Evolutionary conservation across 2,329 filamentous ascomycete genomes (phyloP).

Genomic region (Xylaria arbuscula): DNA sequence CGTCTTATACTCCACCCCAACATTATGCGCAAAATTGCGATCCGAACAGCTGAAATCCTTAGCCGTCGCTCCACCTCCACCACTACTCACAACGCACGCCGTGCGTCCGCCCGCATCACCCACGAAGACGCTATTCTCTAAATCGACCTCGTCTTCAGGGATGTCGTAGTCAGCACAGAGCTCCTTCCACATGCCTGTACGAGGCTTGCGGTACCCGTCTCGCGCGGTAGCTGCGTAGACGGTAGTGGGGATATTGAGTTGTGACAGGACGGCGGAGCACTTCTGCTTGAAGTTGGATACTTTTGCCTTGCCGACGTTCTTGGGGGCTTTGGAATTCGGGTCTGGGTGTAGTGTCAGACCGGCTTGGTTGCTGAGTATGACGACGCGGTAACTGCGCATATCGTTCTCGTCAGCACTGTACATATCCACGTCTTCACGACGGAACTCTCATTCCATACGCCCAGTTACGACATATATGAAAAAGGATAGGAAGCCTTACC

Average conservation of each 20-base stretch:
- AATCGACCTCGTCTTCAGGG: slow-evolving; percentile 70
- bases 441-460: background rate
- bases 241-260: slow-evolving; percentile 79
- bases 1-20: slow-evolving; percentile 82
- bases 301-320: slow-evolving; percentile 70
- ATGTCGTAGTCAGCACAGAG: slow-evolving; percentile 69
- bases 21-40: slow-evolving; percentile 85
- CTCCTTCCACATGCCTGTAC: slow-evolving; percentile 86
- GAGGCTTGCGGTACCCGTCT: slow-evolving; percentile 87
- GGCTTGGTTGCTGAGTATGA: slow-evolving; percentile 90
- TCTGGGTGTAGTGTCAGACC: slow-evolving; percentile 80
- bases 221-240: slow-evolving; percentile 88
- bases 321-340: slow-evolving; percentile 71
- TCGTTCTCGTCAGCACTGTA: slow-evolving; percentile 15
- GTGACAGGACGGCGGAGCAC: slow-evolving; percentile 73
- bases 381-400: slow-evolving; percentile 72
- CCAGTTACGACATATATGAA: background rate
- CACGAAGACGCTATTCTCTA: slow-evolving; percentile 81
- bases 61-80: slow-evolving; percentile 38
- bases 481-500: slow-evolving; percentile 56
- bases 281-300: slow-evolving; percentile 87
- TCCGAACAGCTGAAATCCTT: slow-evolving; percentile 76
- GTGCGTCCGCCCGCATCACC: slow-evolving; percentile 82
- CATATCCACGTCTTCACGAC: background rate
- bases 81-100: slow-evolving; percentile 53